phyloP scores from a whole-genome alignment of 345 rosid genomes.

The Populus simonii region DNA sequence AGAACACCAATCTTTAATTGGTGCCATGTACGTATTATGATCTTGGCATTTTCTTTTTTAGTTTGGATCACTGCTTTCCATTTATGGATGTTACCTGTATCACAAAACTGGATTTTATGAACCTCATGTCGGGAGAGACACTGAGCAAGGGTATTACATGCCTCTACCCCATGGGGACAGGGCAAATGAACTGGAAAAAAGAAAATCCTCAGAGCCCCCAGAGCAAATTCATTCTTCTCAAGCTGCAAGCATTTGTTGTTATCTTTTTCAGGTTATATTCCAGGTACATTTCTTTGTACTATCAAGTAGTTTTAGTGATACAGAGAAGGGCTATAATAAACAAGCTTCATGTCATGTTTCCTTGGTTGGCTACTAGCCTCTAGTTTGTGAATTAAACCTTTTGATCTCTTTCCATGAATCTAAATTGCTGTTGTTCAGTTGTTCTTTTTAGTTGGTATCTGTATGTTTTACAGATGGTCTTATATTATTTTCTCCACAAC shows the following conservation, averaged over 20 bases:
- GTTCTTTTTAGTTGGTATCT: neutral
- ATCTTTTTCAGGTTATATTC: slow-evolving; percentile 55
- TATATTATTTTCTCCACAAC: neutral
- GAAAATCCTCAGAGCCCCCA: slow-evolving; percentile 6
- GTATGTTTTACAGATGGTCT: neutral
- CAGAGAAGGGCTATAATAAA: neutral
- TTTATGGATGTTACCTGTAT: slow-evolving; percentile 52
- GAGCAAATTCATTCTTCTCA: slow-evolving; percentile 18
- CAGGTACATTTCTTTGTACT: slow-evolving; percentile 43
- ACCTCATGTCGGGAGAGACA: slow-evolving; percentile 29
- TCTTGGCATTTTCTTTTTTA: slow-evolving; percentile 29
- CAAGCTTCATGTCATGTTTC: neutral
- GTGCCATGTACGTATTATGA: slow-evolving; percentile 3
- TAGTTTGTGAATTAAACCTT: neutral
- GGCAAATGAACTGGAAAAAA: slow-evolving; percentile 14
- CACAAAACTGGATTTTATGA: slow-evolving; percentile 19
- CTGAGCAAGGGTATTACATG: slow-evolving; percentile 39
- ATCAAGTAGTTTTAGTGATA: neutral
- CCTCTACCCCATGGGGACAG: slow-evolving; percentile 36
- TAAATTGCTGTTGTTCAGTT: neutral
- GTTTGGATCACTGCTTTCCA: slow-evolving; percentile 56
- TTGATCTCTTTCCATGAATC: neutral
- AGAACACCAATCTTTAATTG: neutral
- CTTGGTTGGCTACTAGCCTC: neutral
- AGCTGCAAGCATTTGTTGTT: slow-evolving; percentile 27